Conservation (phyloP, 1,284 basidiomycete genomes). For the Thelephora terrestris region DNA sequence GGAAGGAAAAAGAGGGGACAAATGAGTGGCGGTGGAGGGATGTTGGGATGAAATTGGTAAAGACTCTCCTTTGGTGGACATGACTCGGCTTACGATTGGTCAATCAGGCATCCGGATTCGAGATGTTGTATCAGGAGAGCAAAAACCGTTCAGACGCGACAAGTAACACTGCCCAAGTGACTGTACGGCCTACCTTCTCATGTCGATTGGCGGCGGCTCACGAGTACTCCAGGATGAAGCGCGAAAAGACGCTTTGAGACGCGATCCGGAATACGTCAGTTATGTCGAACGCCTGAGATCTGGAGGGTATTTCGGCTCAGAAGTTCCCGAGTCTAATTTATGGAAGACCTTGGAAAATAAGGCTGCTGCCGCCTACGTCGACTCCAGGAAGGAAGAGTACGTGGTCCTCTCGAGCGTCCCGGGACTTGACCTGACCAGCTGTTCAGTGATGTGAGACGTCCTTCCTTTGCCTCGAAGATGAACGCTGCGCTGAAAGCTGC, state of each 20-base stretch:
- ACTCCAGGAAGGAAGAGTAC: conserved; percentile 55
- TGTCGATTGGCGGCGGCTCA: conserved; percentile 2
- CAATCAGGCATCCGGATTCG: conserved; percentile 79
- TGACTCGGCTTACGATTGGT: background rate
- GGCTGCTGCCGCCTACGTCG: conserved; percentile 60
- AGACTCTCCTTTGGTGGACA: conserved; percentile 14
- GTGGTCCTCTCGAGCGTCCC: conserved; percentile 18
- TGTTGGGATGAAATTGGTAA: conserved; percentile 83
- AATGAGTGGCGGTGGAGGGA: conserved; percentile 68
- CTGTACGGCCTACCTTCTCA: conserved; percentile 29
- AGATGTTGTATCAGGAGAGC: conserved; percentile 85
- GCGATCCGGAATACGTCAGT: conserved; percentile 51
- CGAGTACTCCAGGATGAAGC: conserved; percentile 37
- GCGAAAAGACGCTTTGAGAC: conserved; percentile 52
- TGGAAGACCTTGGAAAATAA: conserved; percentile 69
- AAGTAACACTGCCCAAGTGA: conserved; percentile 30
- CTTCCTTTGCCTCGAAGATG: conserved; percentile 66
- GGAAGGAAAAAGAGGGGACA: conserved; percentile 51
- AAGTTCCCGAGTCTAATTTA: conserved; percentile 62
- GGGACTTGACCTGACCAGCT: conserved; percentile 1
- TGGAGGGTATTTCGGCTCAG: conserved; percentile 66
- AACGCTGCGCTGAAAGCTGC: conserved; percentile 47
- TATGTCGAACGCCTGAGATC: conserved; percentile 59
- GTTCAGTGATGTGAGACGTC: conserved; percentile 45
- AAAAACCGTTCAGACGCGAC: conserved; percentile 37